These are phyloP conservation scores for Mentha longifolia DNA, from an alignment of 257 asterid genomes.

Conservation along the genomic window DNA sequence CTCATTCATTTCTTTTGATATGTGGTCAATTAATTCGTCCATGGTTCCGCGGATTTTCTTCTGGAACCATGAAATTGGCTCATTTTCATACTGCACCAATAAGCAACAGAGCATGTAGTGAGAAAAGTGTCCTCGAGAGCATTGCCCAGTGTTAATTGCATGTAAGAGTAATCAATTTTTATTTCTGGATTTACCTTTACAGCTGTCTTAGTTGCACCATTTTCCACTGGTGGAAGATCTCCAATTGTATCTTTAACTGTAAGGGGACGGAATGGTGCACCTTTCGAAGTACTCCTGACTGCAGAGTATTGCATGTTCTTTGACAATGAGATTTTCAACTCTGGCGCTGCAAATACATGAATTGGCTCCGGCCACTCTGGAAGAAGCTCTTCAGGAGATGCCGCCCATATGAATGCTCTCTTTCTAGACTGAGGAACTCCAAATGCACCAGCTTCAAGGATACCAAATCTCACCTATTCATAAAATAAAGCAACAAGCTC, in stretches of 20 bases:
- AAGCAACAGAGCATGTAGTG: constrained; percentile 30
- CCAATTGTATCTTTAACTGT: constrained; percentile 97
- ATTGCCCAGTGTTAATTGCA: neutral
- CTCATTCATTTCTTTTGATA: constrained; percentile 89
- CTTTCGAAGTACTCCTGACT: constrained; percentile 78
- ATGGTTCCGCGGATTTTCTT: constrained; percentile 71
- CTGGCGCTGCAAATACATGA: constrained; percentile 92
- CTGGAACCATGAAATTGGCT: constrained; percentile 89
- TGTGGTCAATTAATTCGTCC: constrained; percentile 66
- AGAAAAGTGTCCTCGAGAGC: constrained; percentile 1
- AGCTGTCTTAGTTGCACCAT: constrained; percentile 71
- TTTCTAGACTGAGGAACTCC: constrained; percentile 97
- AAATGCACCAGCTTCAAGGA: constrained; percentile 95
- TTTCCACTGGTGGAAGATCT: constrained; percentile 88
- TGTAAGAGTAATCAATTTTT: constrained; percentile 8
- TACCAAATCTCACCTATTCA: constrained; percentile 81
- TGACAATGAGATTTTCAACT: constrained; percentile 69
- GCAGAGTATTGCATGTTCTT: constrained; percentile 69
- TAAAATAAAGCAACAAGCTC: constrained; percentile 12
- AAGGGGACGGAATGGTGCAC: constrained; percentile 94
- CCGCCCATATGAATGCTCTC: constrained; percentile 99
- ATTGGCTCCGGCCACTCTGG: constrained; percentile 99
- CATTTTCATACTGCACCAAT: constrained; percentile 69
- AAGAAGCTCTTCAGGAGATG: constrained; percentile 85
- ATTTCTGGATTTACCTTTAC: constrained; percentile 55